Evolutionary conservation across 2,329 filamentous ascomycete species (phyloP).

Genomic region (Aspergillus cejpii): DNA sequence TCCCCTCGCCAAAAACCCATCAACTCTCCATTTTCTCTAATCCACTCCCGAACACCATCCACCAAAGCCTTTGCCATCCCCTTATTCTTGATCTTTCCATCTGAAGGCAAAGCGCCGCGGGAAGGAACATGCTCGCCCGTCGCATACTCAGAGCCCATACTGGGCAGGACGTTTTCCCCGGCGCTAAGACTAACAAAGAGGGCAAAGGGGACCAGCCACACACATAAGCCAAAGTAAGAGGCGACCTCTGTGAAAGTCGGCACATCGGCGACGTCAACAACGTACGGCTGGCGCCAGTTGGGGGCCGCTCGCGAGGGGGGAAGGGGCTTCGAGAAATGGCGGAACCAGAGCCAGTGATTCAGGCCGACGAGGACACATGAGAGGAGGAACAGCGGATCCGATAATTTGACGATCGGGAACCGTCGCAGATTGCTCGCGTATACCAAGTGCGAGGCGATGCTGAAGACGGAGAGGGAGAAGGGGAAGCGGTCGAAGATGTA

Average conservation of each 20-base stretch:
- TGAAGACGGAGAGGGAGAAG: slow-evolving; percentile 63
- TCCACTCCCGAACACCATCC: slow-evolving; percentile 54
- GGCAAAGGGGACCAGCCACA: slow-evolving; percentile 93
- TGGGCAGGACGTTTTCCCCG: slow-evolving; percentile 89
- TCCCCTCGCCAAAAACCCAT: slow-evolving; percentile 59
- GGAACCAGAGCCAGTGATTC: slow-evolving; percentile 96
- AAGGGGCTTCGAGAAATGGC: slow-evolving; percentile 69
- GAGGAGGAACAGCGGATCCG: slow-evolving; percentile 75
- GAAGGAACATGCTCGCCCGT: slow-evolving; percentile 44
- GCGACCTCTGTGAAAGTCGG: slow-evolving; percentile 92
- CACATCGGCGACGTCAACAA: slow-evolving; percentile 44
- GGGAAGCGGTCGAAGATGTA: slow-evolving; percentile 82
- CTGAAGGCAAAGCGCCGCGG: slow-evolving; percentile 20
- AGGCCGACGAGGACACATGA: slow-evolving; percentile 79
- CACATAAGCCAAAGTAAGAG: slow-evolving; percentile 90
- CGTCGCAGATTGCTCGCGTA: slow-evolving; percentile 81
- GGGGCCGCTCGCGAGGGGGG: slow-evolving; percentile 32
- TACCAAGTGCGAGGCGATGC: slow-evolving; percentile 71
- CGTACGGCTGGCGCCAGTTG: slow-evolving; percentile 35
- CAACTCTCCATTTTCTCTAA: slow-evolving; percentile 55
- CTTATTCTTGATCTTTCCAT: slow-evolving; percentile 46
- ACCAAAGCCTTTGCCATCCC: slow-evolving; percentile 60
- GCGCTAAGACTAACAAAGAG: slow-evolving; percentile 92
- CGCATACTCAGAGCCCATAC: slow-evolving; percentile 72
- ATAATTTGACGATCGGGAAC: slow-evolving; percentile 73